phyloP scores from a whole-genome alignment of 1,284 basidiomycete genomes.

The Rhodotorula sp. region DNA sequence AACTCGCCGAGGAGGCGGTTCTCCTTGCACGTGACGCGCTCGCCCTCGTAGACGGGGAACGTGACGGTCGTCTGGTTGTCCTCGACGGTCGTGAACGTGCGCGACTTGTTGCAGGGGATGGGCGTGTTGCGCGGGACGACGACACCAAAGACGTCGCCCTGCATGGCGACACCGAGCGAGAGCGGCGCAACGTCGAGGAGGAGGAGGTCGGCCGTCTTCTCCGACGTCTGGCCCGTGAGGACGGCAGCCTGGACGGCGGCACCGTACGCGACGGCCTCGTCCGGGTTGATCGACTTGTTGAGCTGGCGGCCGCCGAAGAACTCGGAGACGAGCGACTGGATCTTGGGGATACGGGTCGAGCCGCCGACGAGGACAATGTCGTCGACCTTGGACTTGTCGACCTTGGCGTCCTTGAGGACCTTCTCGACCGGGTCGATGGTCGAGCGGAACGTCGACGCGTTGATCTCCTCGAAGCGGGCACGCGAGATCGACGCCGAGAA shows the following conservation, averaged over 20 bases:
- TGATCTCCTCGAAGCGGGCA: slow-evolving; percentile 99
- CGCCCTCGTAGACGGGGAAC: slow-evolving; percentile 98
- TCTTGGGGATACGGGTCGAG: slow-evolving; percentile 99
- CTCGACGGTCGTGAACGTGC: slow-evolving; percentile 94
- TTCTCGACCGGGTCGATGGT: slow-evolving; percentile 98
- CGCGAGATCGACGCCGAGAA: slow-evolving; percentile 96
- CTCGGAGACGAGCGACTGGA: slow-evolving; percentile 96
- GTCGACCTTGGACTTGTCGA: slow-evolving; percentile 86
- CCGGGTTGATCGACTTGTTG: slow-evolving; percentile 80
- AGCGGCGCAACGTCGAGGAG: slow-evolving; percentile 92
- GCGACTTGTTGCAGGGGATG: slow-evolving; percentile 94
- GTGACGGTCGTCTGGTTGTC: slow-evolving; percentile 95
- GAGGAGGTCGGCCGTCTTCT: slow-evolving; percentile 91
- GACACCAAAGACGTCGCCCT: slow-evolving; percentile 94
- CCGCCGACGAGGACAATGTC: slow-evolving; percentile 98
- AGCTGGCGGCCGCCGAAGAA: slow-evolving; percentile 95
- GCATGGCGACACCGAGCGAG: slow-evolving; percentile 97
- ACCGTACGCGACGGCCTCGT: slow-evolving; percentile 62
- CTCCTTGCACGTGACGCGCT: slow-evolving; percentile 95
- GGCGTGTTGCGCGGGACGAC: slow-evolving; percentile 96
- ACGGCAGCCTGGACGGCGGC: slow-evolving; percentile 96
- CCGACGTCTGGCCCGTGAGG: slow-evolving; percentile 92
- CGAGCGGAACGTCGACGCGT: slow-evolving; percentile 88
- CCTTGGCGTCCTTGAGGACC: slow-evolving; percentile 98
- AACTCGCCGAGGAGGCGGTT: slow-evolving; percentile 96